Evolutionary conservation across 2,329 filamentous ascomycete species (phyloP).

Genomic region (Monosporascus sp.): DNA sequence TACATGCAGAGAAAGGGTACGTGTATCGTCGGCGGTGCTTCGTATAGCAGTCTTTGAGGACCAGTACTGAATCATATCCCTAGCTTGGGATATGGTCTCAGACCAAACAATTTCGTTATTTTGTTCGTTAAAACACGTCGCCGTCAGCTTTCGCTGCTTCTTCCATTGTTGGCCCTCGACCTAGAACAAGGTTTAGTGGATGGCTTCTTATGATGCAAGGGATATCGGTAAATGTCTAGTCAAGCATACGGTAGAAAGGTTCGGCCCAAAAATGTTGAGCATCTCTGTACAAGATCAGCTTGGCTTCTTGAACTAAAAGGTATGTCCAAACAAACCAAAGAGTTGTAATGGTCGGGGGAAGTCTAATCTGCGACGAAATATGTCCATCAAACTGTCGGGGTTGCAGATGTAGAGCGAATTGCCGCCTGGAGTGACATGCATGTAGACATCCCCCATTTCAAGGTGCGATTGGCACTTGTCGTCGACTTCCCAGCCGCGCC

Average conservation of each 20-base stretch:
- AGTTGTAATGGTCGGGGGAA: slow-evolving; percentile 8
- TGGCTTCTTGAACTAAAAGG: not conserved
- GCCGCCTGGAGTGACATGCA: slow-evolving; percentile 11
- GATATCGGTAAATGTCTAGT: not conserved
- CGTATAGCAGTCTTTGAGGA: slow-evolving; percentile 10
- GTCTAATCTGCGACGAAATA: slow-evolving; percentile 8
- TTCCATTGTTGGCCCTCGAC: slow-evolving; percentile 14
- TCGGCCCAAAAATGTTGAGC: slow-evolving; percentile 14
- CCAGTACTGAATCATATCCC: slow-evolving; percentile 25
- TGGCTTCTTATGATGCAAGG: not conserved
- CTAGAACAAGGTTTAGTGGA: slow-evolving; percentile 2
- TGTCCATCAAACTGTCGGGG: slow-evolving; percentile 6
- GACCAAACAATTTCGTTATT: slow-evolving; percentile 24
- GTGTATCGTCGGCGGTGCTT: slow-evolving; percentile 17
- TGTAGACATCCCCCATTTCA: slow-evolving; percentile 14
- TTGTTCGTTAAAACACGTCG: slow-evolving; percentile 23
- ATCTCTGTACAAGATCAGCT: slow-evolving; percentile 3
- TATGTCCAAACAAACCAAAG: not conserved
- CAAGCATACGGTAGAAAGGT: slow-evolving; percentile 10
- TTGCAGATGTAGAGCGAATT: slow-evolving; percentile 14
- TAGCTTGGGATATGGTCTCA: slow-evolving; percentile 16
- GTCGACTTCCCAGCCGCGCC: slow-evolving; percentile 15
- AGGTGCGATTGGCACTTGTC: slow-evolving; percentile 12
- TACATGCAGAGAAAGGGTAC: slow-evolving; percentile 22
- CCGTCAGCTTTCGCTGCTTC: slow-evolving; percentile 19